Evolutionary conservation across 495 filamentous ascomycete genomes (phyloP).

Genomic region (Aspergillus nanangensis): DNA sequence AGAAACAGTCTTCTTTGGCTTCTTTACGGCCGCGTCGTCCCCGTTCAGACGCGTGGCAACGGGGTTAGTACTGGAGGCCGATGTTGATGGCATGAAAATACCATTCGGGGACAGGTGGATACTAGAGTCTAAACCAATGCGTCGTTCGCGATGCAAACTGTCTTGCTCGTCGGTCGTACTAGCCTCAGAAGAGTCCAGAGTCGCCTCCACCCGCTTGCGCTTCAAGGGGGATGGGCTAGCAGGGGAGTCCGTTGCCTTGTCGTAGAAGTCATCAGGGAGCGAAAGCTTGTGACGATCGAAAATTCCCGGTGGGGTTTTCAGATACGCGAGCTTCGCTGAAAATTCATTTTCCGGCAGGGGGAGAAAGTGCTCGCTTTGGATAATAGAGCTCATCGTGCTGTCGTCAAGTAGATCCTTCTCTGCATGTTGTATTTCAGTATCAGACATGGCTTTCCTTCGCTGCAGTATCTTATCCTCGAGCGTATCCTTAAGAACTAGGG

Average conservation of each 20-base stretch:
- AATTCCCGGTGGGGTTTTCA: constrained; percentile 26
- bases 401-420: constrained; percentile 72
- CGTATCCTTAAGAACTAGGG: constrained; percentile 73
- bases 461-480: constrained; percentile 82
- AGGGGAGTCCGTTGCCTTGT: not conserved
- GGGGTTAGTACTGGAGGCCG: no score
- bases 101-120: constrained; percentile 15
- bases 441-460: constrained; percentile 71
- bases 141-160: no score
- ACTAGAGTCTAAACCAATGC: no score
- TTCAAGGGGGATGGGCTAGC: constrained; percentile 6
- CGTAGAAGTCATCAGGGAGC: constrained; percentile 27
- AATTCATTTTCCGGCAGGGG: constrained; percentile 46
- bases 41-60: no score
- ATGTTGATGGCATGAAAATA: constrained; percentile 22
- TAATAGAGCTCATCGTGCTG: constrained; percentile 69
- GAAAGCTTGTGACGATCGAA: constrained; percentile 39
- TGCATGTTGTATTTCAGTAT: constrained; percentile 64
- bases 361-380: constrained; percentile 65
- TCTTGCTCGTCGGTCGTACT: constrained; percentile 6
- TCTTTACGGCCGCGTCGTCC: no score
- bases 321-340: constrained; percentile 15
- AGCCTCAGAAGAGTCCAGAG: not conserved
- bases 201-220: constrained; percentile 8
- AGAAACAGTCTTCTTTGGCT: not conserved